Conservation (phyloP, 176 grass and related monocot genomes). For the Chloris gayana region DNA sequence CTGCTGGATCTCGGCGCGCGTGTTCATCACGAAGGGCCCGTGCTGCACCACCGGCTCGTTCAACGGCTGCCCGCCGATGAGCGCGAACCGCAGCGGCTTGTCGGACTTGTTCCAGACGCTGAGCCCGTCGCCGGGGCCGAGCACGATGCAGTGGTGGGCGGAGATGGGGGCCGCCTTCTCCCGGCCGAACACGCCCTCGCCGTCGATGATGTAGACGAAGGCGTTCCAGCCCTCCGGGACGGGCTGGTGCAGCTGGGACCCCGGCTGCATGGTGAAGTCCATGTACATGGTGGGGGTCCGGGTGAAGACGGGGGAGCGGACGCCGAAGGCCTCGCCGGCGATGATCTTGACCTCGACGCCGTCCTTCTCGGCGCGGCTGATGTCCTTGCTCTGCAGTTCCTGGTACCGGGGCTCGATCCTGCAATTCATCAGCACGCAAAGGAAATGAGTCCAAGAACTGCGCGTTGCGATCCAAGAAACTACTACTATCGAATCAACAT, state of each 20-base stretch:
- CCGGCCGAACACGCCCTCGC: slow-evolving; percentile 70
- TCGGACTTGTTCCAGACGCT: slow-evolving; percentile 66
- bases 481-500: no score
- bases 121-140: slow-evolving; percentile 65
- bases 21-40: slow-evolving; percentile 84
- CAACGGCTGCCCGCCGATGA: slow-evolving; percentile 63
- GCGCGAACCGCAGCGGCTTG: slow-evolving; percentile 59
- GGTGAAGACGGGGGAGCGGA: slow-evolving; percentile 80
- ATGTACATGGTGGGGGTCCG: slow-evolving; percentile 80
- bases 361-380: slow-evolving; percentile 56
- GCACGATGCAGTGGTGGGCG: slow-evolving; percentile 70
- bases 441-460: not conserved
- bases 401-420: slow-evolving; percentile 93
- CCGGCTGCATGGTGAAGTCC: slow-evolving; percentile 74
- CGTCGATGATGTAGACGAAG: slow-evolving; percentile 77
- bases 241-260: slow-evolving; percentile 58
- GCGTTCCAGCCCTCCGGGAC: slow-evolving; percentile 76
- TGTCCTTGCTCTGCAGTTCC: slow-evolving; percentile 82
- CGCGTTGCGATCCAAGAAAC: no score
- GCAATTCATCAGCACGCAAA: not conserved
- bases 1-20: slow-evolving; percentile 64
- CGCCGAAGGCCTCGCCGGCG: slow-evolving; percentile 79
- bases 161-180: not conserved
- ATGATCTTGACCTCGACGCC: slow-evolving; percentile 79
- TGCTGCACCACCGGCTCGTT: slow-evolving; percentile 70